These are phyloP conservation scores for Acrodontium crateriforme DNA, from an alignment of 2,329 filamentous ascomycete species.

Conservation along the genomic window DNA sequence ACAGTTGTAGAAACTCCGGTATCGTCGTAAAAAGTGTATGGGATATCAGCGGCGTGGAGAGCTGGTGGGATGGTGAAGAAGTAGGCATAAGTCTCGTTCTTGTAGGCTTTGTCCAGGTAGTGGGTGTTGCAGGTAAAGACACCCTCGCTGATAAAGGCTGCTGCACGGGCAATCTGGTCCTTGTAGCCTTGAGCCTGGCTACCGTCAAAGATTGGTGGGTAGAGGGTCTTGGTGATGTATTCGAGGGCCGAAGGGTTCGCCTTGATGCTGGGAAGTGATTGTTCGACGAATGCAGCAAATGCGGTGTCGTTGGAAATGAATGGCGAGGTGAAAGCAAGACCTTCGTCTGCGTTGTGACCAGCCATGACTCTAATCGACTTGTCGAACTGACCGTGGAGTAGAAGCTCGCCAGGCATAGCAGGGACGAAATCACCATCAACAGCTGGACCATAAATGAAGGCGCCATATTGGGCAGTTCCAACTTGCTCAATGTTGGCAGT, in stretches of 20 bases:
- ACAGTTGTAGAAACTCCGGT: slow-evolving; percentile 7
- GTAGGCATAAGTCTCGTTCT: slow-evolving; percentile 37
- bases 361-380: slow-evolving; percentile 32
- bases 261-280: slow-evolving; percentile 17
- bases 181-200: slow-evolving; percentile 30
- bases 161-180: slow-evolving; percentile 29
- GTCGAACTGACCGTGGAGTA: slow-evolving; percentile 32
- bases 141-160: slow-evolving; percentile 30
- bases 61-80: slow-evolving; percentile 39
- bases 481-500: slow-evolving; percentile 32
- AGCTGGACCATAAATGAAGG: slow-evolving; percentile 29
- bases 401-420: slow-evolving; percentile 30
- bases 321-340: slow-evolving; percentile 29
- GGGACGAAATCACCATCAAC: slow-evolving; percentile 38
- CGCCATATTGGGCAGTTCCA: slow-evolving; percentile 27
- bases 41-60: slow-evolving; percentile 39
- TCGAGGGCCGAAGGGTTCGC: slow-evolving; percentile 20
- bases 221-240: slow-evolving; percentile 32
- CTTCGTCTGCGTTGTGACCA: slow-evolving; percentile 33
- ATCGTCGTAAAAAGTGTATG: slow-evolving; percentile 39
- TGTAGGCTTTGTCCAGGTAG: slow-evolving; percentile 34
- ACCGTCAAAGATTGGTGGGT: slow-evolving; percentile 37
- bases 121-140: slow-evolving; percentile 38
- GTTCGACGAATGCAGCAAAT: slow-evolving; percentile 16
- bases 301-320: slow-evolving; percentile 21